These are phyloP conservation scores for Handroanthus guayacan DNA, from an alignment of 257 asterid genomes.

Conservation along the genomic window DNA sequence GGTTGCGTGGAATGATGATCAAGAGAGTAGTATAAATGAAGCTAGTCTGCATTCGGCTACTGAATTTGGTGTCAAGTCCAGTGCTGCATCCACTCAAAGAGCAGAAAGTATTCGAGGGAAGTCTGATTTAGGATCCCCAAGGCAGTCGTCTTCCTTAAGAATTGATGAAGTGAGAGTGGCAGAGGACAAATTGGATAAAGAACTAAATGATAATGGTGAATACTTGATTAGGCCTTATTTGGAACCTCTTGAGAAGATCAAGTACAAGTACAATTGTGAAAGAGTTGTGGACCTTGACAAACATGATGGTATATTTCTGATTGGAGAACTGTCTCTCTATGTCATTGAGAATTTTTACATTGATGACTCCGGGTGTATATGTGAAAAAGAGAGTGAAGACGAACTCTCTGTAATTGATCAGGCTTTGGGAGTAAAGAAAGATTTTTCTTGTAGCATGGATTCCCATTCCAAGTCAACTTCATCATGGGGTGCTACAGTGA, in stretches of 20 bases:
- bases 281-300: constrained; percentile 99
- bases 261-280: constrained; percentile 91
- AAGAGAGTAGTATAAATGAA: constrained; percentile 85
- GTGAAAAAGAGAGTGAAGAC: constrained; percentile 92
- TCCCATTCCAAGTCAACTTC: constrained; percentile 84
- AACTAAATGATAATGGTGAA: constrained; percentile 91
- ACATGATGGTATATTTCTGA: constrained; percentile 93
- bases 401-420: constrained; percentile 94
- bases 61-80: constrained; percentile 83
- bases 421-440: constrained; percentile 97
- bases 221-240: constrained; percentile 94
- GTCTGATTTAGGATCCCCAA: constrained; percentile 83
- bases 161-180: constrained; percentile 67
- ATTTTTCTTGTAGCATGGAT: constrained; percentile 82
- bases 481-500: constrained; percentile 84
- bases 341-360: constrained; percentile 93
- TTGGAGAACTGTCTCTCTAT: constrained; percentile 88
- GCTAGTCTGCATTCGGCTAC: constrained; percentile 92
- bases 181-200: constrained; percentile 87
- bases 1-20: constrained; percentile 91
- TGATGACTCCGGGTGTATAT: constrained; percentile 91
- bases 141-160: constrained; percentile 67
- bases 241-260: constrained; percentile 86
- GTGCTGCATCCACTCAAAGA: constrained; percentile 71
- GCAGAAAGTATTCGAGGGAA: constrained; percentile 76